phyloP scores from a whole-genome alignment of 257 asterid genomes.

The Gardenia jasminoides region DNA sequence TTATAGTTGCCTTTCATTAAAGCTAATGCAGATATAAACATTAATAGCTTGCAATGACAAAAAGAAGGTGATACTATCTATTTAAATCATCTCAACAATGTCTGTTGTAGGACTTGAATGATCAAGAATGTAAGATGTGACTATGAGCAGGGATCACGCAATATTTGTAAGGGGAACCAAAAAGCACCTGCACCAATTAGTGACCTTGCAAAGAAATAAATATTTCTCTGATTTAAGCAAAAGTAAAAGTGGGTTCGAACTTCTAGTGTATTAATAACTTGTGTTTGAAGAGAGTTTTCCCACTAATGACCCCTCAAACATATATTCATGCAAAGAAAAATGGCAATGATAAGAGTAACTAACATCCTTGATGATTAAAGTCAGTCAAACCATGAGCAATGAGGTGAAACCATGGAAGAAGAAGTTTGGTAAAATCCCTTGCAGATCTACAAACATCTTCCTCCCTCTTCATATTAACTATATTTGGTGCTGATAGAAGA shows the following conservation, averaged over 20 bases:
- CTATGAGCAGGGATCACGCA: not conserved
- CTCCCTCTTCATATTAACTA: not conserved
- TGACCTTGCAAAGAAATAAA: not conserved
- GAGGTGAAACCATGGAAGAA: not conserved
- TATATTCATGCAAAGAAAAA: not conserved
- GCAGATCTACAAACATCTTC: not conserved
- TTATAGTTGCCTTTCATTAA: conserved; percentile 15
- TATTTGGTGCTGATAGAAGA: not conserved
- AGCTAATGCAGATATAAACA: conserved; percentile 4
- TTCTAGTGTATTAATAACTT: not conserved
- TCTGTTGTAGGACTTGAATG: not conserved
- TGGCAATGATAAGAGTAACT: not conserved
- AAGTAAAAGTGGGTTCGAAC: not conserved
- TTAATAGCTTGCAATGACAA: not conserved
- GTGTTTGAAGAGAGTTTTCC: not conserved
- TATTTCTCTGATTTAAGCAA: not conserved
- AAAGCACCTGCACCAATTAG: not conserved
- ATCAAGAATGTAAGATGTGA: conserved; percentile 1
- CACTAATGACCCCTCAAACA: not conserved
- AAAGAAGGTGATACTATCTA: not conserved
- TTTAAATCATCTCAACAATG: not conserved
- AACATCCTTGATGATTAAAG: not conserved
- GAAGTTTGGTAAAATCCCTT: not conserved
- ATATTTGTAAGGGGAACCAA: not conserved
- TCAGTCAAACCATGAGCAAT: not conserved